Evolutionary conservation across 257 asterid species (phyloP), one percentile per base, ranked within the genome.

Genomic region (Plectranthus barbatus): DNA sequence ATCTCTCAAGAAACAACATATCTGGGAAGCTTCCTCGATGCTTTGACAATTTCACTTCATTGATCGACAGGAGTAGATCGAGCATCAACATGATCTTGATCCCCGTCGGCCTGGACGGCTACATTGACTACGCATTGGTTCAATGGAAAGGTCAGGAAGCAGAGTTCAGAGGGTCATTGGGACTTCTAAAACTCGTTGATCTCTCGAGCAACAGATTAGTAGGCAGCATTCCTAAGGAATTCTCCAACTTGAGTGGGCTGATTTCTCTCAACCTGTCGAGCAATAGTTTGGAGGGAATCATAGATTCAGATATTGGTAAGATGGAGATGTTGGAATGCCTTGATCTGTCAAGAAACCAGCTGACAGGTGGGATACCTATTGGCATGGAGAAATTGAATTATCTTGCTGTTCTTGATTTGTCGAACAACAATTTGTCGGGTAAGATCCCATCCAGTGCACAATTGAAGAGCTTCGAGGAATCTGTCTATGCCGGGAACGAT

Each of bases 371-470:
- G 50, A 82, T 79, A 34, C 84, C 81, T 0, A 14, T 2, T 0
- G 54, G 76, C 42, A 18, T 69, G 40, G 62, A 67, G 7, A n/a
- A 45, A 2, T 12, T 76, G 45, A 9, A 15, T 29, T 71, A 4
- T 14, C 23, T 79, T 4, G 18, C 24, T 6, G 45, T 57, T 56
- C 62, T 81, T 18, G 66, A 76, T 55, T 66, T 79, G 70, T 49
- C 81, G 0, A 47, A 62, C 69, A 79, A 79, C 59, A 14, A 60
- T 19, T 69, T 79, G 8, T 65, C 72, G 0, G 87, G 81, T 4
- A 52, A 44, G 31, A 75, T 72, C 51, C 83, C 83, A 4, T 56
- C 83, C 83, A 4, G 0, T 19, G 7, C 81, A 33, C 81, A 79
- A 60, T n/a, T 76, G 6, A 78, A 55, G 15, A 52, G 72, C 31